Percentiles rank a stretch among this genome's conserved stretches.
These are phyloP conservation scores for Aspergillus spinulosporus DNA, from an alignment of 2,329 filamentous ascomycete genomes.

Conservation along the genomic window DNA sequence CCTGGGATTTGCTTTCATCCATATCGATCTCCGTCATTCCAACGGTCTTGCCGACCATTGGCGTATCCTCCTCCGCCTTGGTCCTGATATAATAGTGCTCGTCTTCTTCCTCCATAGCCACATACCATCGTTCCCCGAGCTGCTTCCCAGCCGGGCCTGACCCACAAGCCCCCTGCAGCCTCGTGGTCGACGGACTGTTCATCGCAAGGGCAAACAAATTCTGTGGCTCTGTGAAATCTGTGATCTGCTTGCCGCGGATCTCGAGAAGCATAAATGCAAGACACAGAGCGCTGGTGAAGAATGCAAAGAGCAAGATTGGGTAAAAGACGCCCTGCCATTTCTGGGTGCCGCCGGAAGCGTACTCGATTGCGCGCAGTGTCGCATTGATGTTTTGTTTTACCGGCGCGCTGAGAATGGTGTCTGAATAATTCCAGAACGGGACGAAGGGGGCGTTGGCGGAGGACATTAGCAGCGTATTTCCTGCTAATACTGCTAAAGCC, in stretches of 20 bases:
- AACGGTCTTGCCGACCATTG: conserved; percentile 3
- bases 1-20: conserved; percentile 15
- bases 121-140: conserved; percentile 48
- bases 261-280: conserved; percentile 62
- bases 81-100: conserved; percentile 55
- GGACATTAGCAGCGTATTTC: conserved; percentile 65
- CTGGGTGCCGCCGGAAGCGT: conserved; percentile 64
- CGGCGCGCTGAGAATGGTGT: conserved; percentile 43
- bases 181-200: conserved; percentile 59
- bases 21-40: conserved; percentile 21
- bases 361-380: conserved; percentile 64
- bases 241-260: conserved; percentile 61
- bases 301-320: conserved; percentile 63
- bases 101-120: conserved; percentile 48
- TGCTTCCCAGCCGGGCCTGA: conserved; percentile 55
- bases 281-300: conserved; percentile 66
- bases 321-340: conserved; percentile 68
- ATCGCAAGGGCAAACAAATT: conserved; percentile 73
- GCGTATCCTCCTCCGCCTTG: conserved; percentile 26
- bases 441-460: conserved; percentile 62
- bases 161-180: conserved; percentile 58
- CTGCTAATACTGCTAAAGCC: conserved; percentile 68
- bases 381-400: conserved; percentile 64
- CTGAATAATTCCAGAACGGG: conserved; percentile 55
- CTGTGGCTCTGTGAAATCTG: conserved; percentile 75